phyloP scores from a whole-genome alignment of 805 yeast species.

The Wickerhamiella bombiphila region DNA sequence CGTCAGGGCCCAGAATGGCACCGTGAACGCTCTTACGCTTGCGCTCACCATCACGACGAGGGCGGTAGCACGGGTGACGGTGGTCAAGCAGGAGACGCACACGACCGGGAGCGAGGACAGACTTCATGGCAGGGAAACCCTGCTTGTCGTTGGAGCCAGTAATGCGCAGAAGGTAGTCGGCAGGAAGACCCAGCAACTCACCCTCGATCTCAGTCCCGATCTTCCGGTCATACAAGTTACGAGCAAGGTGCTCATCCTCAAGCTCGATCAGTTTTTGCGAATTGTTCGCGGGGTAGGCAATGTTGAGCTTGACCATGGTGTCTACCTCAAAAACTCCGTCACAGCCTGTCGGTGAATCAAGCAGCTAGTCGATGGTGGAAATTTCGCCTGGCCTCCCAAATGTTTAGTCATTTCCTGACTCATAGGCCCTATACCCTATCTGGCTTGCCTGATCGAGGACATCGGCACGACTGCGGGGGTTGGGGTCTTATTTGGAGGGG shows the following conservation, averaged over 20 bases:
- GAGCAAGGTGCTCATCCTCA: conserved; percentile 98
- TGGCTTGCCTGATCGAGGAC: no score
- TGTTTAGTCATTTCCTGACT: no score
- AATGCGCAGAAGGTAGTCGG: conserved; percentile 97
- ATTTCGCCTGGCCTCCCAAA: no score
- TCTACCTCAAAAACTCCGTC: no score
- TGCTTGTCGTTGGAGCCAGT: conserved; percentile 99
- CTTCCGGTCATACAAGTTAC: conserved; percentile 97
- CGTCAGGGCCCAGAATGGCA: conserved; percentile 94
- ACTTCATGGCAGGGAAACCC: conserved; percentile 99
- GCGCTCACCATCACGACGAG: conserved; percentile 99
- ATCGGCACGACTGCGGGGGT: no score
- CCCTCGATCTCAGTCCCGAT: conserved; percentile 99
- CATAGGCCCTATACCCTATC: no score
- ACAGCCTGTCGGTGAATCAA: no score
- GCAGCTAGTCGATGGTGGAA: no score
- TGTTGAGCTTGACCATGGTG: conserved; percentile 60
- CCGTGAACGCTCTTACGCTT: conserved; percentile 99
- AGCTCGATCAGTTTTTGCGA: conserved; percentile 95
- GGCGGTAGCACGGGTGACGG: conserved; percentile 98
- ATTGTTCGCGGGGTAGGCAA: conserved; percentile 99
- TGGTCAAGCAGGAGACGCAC: conserved; percentile 86
- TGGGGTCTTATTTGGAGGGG: no score
- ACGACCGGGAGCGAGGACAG: conserved; percentile 99
- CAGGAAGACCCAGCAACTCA: conserved; percentile 95